Evolutionary conservation across 495 filamentous ascomycete species (phyloP), one percentile per base, ranked within the genome.

Genomic region (Tuber umbilicatum): DNA sequence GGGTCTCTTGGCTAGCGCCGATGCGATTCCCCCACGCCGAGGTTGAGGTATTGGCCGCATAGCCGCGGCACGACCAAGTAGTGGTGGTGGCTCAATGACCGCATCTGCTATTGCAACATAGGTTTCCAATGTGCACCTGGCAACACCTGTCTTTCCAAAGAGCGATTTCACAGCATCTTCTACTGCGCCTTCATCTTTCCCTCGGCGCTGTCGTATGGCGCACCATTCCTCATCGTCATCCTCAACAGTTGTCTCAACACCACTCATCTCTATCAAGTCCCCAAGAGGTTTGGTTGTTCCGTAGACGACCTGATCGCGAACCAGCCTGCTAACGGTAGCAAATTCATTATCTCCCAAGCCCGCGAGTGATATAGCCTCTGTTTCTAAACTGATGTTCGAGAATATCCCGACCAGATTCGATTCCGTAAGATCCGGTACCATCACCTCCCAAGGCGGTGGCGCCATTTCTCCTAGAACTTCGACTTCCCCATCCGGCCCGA

Each of bases 21-120:
- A 27, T 70, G 71, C 75, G 12, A 43, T 42, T 23, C 64, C 70
- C 14, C 77, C 70, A 31, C 78, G 78, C 5, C 74, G 74, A 50
- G 76, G 78, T 35, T 81, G 78, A 38, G 78, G 43, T 41, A 80
- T 72, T 42, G 78, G 74, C 21, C 78, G 70, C 73, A 79, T 79
- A 45, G 76, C 70, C 67, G 70, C 77, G 39, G 75, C 75, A 19
- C 77, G 76, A 31, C 76, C 75, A 47, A 79, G 76, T 73, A 81
- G 50, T 47, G 78, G 37, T 41, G 80, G 74, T 27, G 76, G 76
- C 40, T 81, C 80, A 47, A 77, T 80, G 21, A 76, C 70, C 5
- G 81, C 80, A 45, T 82, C 81, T 64, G 78, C 75, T 27, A 82
- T 78, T 27, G 74, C 69, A 23, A 75, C 81, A 69, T 82, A 82